Percentiles rank a stretch among this genome's conserved stretches.
Conservation (phyloP, 148 eudicot species). For the Rhododendron mucronatum region DNA sequence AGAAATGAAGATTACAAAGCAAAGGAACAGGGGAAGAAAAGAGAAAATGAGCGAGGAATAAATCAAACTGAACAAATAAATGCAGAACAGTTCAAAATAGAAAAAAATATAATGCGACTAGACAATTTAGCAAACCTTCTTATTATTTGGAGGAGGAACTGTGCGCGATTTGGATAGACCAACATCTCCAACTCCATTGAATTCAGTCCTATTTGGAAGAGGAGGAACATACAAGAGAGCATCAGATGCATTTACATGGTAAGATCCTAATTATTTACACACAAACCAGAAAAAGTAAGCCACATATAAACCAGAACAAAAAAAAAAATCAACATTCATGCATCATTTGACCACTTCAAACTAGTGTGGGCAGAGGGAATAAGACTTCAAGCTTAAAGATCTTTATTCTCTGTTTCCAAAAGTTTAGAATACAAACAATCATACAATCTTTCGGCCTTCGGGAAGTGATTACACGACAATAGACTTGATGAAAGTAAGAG, state of each 20-base stretch:
- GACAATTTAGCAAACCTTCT: slow-evolving; percentile 31
- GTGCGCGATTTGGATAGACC: slow-evolving; percentile 21
- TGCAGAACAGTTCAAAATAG: neutral
- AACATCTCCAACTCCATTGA: slow-evolving; percentile 15
- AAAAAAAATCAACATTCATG: neutral
- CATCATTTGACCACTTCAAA: neutral
- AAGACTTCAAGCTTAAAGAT: neutral
- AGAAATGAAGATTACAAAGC: neutral
- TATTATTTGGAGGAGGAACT: slow-evolving; percentile 22
- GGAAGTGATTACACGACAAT: neutral
- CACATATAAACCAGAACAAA: neutral
- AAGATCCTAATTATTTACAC: neutral
- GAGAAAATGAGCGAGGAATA: neutral
- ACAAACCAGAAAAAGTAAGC: neutral
- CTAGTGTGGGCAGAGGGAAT: neutral
- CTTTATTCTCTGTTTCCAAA: neutral
- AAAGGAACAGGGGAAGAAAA: neutral
- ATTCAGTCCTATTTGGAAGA: slow-evolving; percentile 18
- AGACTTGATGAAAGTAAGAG: neutral
- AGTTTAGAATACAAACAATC: neutral
- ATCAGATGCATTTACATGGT: neutral
- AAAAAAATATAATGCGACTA: neutral
- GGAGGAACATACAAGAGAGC: neutral
- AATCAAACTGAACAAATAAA: neutral
- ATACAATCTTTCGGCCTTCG: neutral